Evolutionary conservation across 768 basidiomycete genomes (phyloP).

Genomic region (Galerina sulciceps): DNA sequence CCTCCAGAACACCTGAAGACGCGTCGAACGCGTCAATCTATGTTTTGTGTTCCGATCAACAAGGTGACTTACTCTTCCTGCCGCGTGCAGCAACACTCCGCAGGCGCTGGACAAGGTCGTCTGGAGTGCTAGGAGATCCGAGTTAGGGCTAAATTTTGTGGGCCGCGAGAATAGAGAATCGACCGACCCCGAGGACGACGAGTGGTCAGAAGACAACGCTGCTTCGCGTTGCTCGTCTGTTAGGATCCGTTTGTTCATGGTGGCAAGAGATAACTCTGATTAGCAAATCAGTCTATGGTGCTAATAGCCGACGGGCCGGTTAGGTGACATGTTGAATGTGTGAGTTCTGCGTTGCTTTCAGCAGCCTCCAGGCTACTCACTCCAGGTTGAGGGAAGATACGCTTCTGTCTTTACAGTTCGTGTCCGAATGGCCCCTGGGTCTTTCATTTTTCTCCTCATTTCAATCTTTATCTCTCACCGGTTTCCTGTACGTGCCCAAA

Average conservation of each 20-base stretch:
- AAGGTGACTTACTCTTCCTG: constrained; percentile 54
- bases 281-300: too few species aligned
- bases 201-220: constrained; percentile 8
- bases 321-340: background rate
- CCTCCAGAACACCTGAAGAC: constrained; percentile 62
- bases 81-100: constrained; percentile 61
- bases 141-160: background rate
- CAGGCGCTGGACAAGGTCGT: constrained; percentile 57
- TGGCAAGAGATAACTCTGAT: background rate
- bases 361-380: constrained; percentile 8
- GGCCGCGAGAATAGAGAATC: background rate
- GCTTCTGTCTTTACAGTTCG: background rate
- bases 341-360: background rate
- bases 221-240: constrained; percentile 25
- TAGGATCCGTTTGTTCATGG: constrained; percentile 30
- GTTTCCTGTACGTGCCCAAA: constrained; percentile 40
- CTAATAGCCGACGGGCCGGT: constrained; percentile 1
- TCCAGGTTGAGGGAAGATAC: constrained; percentile 1
- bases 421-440: constrained; percentile 35
- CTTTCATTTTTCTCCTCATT: constrained; percentile 27
- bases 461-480: constrained; percentile 31
- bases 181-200: constrained; percentile 16
- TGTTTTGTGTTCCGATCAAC: constrained; percentile 8
- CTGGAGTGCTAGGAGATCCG: constrained; percentile 37
- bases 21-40: constrained; percentile 25